Conservation (phyloP, 169 alveolate species). For the Eimeria necatrix region DNA sequence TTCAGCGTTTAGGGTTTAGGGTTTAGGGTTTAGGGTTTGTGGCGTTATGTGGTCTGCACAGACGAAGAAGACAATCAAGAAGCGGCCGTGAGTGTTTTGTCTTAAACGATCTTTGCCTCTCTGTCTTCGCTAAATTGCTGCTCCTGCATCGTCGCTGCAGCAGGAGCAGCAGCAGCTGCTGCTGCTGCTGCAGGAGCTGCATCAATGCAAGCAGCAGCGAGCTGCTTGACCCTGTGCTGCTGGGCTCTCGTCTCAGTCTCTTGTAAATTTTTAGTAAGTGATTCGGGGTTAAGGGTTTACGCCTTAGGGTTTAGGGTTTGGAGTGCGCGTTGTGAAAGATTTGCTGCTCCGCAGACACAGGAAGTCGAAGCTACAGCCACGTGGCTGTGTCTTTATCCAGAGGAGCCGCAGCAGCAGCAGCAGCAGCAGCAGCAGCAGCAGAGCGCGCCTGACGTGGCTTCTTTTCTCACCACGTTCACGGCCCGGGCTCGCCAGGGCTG, state of each 20-base stretch:
- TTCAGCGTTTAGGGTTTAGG: conserved; percentile 6
- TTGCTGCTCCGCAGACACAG: not conserved
- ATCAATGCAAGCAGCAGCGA: not conserved
- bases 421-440: conserved; percentile 52
- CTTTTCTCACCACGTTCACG: not conserved
- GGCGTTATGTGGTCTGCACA: not conserved
- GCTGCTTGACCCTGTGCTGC: not conserved
- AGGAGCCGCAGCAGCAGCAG: conserved; percentile 45
- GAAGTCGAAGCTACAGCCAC: not conserved
- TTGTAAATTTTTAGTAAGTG: too few relatives aligned
- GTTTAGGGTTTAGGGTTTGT: not conserved
- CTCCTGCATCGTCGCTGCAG: not conserved
- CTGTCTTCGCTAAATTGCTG: not conserved
- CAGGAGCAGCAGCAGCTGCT: conserved; percentile 9
- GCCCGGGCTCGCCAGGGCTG: conserved; percentile 22
- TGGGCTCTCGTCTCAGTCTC: not conserved
- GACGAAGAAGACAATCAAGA: not conserved
- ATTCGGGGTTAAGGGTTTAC: too few relatives aligned
- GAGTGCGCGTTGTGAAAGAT: too few relatives aligned
- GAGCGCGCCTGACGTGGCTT: conserved; percentile 1
- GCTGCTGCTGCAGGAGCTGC: conserved; percentile 7
- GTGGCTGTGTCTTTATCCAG: conserved; percentile 26
- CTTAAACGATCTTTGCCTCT: not conserved
- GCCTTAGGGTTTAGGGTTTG: too few relatives aligned
- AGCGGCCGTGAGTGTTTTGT: not conserved